Evolutionary conservation across 768 basidiomycete genomes (phyloP).

Genomic region (Lepiota brunneoincarnata): DNA sequence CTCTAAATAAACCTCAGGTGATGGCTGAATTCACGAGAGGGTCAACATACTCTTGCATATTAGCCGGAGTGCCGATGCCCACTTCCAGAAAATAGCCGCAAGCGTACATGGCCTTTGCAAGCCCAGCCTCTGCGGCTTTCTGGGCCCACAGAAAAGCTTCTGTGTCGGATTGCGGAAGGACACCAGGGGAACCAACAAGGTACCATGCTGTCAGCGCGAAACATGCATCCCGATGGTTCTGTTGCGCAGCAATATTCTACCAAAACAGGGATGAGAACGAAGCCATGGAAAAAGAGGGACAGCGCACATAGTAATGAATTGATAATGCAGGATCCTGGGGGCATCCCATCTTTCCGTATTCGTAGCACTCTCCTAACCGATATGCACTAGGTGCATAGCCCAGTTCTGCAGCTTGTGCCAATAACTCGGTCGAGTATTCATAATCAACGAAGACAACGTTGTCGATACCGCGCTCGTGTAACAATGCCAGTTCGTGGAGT

Average conservation of each 20-base stretch:
- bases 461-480: slow-evolving; percentile 97
- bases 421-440: slow-evolving; percentile 91
- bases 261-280: slow-evolving; percentile 12
- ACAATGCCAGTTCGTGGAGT: slow-evolving; percentile 86
- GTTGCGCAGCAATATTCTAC: slow-evolving; percentile 97
- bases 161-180: slow-evolving; percentile 96
- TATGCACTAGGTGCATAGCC: slow-evolving; percentile 97
- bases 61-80: slow-evolving; percentile 77
- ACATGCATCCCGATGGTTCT: slow-evolving; percentile 94
- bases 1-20: slow-evolving; percentile 36
- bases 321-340: slow-evolving; percentile 96
- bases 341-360: slow-evolving; percentile 98
- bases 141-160: slow-evolving; percentile 98
- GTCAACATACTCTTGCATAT: slow-evolving; percentile 59
- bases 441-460: slow-evolving; percentile 97
- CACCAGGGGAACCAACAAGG: slow-evolving; percentile 95
- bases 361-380: slow-evolving; percentile 96
- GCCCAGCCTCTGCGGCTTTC: slow-evolving; percentile 88
- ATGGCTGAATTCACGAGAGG: slow-evolving; percentile 12
- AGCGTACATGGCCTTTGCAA: slow-evolving; percentile 96
- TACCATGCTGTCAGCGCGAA: slow-evolving; percentile 99
- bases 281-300: slow-evolving; percentile 5
- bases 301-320: slow-evolving; percentile 97
- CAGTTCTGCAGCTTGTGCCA: slow-evolving; percentile 94
- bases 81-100: slow-evolving; percentile 98